Evolutionary conservation across 345 rosid genomes (phyloP).

Genomic region (Schrenkiella parvula): DNA sequence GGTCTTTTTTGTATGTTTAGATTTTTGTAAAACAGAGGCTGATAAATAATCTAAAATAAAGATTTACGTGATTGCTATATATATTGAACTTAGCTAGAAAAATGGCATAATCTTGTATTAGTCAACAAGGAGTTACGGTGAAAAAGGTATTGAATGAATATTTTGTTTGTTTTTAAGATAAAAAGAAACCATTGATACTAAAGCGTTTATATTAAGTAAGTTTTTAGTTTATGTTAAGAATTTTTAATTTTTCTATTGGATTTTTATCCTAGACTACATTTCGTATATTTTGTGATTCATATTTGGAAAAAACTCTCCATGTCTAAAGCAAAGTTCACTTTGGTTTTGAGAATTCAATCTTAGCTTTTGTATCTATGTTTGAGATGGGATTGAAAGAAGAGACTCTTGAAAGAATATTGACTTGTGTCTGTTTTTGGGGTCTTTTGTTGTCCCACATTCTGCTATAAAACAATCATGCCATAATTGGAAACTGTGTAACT

Average conservation of each 20-base stretch:
- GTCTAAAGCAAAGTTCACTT: neutral
- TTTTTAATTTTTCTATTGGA: too few relatives aligned
- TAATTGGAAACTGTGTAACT: constrained; percentile 62
- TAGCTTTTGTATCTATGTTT: neutral
- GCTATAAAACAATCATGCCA: constrained; percentile 70
- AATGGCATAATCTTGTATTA: neutral
- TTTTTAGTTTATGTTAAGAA: too few relatives aligned
- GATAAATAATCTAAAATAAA: neutral
- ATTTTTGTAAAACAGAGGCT: neutral
- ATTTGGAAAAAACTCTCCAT: constrained; percentile 44
- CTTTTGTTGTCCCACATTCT: constrained; percentile 35
- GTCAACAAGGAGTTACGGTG: neutral
- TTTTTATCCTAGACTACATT: too few relatives aligned
- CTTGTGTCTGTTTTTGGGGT: constrained; percentile 35
- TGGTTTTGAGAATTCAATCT: neutral
- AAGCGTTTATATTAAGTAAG: too few relatives aligned
- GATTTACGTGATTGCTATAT: neutral
- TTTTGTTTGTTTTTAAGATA: too few relatives aligned
- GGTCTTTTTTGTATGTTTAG: neutral
- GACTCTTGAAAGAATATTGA: constrained; percentile 21
- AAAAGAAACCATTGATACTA: too few relatives aligned
- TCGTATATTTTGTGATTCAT: too few relatives aligned
- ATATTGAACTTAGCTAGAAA: neutral
- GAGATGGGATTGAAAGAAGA: constrained; percentile 18
- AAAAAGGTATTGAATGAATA: too few relatives aligned